Base-by-base conservation (phyloP, 176 grass and related monocot species). In the bread wheat (Triticum aestivum) region DNA sequence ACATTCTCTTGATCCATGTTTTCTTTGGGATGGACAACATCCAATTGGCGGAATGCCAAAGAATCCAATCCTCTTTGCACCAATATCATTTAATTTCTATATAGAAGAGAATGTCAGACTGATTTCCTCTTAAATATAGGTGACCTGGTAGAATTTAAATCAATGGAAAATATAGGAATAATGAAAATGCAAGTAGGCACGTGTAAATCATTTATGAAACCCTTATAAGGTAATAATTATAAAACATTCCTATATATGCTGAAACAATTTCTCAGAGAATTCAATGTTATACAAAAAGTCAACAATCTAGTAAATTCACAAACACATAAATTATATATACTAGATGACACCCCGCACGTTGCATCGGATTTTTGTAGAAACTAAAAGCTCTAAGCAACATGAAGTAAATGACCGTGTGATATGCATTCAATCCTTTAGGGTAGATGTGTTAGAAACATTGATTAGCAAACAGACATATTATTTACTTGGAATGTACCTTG, bases 11-110 rank as follows among this genome's bases (percentile, higher is more conserved):
- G 77, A 67, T 30, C 4, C 77, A 2, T 83, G 23, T 37, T 89
- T 88, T 86, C 82, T 91, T 54, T 96, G 89, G 59, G 94, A 89
- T 37, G 91, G 91, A 33, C 86, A 78, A 42, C 94, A 96, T n/a
- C 89, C 94, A 15, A 96, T 29, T 80, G 94, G 89, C 62, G 94
- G 89, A 35, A 93, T 42, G 4, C 94, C 94, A 37, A 89, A 66
- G 54, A 91, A 88, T 30, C 56, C 91, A 27, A 96, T 91, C 18
- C 12, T 86, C 76, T 81, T 82, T 13, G 94, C 94, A 18, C 94
- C 94, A 73, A 86, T 72, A 8, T 76, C 51, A 54, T 83, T 73
- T 58, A 96, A 29, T 86, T 76, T 79, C 91, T 96, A 66, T 21
- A 69, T 2, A 66, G n/a, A 63, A 37, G 18, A 30, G 11, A 5